A percentile compares a stretch with the other conserved stretches of the same genome.
These are phyloP conservation scores for Leucoagaricus sp. DNA, from an alignment of 1,284 basidiomycete genomes.

Conservation along the genomic window DNA sequence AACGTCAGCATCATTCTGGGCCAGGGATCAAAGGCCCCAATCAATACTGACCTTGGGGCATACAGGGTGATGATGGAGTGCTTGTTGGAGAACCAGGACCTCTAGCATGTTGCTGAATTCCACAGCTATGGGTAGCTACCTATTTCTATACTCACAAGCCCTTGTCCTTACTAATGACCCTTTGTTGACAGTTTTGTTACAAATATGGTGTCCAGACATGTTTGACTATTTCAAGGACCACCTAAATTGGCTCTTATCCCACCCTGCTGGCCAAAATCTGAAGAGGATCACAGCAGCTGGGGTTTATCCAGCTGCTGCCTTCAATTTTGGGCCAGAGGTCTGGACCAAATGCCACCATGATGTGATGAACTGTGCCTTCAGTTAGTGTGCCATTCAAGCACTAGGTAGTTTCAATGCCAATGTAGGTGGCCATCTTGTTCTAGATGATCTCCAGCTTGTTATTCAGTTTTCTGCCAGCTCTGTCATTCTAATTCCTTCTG, in stretches of 20 bases:
- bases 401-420: conserved; percentile 17
- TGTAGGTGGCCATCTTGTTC: conserved; percentile 18
- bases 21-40: background rate
- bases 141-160: background rate
- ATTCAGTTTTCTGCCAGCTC: conserved; percentile 21
- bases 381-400: conserved; percentile 18
- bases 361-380: conserved; percentile 10
- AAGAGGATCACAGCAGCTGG: background rate
- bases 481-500: conserved; percentile 20
- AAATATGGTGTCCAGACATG: background rate
- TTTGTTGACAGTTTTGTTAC: background rate
- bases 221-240: background rate
- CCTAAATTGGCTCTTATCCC: background rate
- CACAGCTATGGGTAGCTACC: background rate
- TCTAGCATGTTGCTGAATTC: background rate
- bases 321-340: conserved; percentile 14
- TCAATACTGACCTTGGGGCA: background rate
- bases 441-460: conserved; percentile 17
- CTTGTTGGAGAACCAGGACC: background rate
- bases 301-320: background rate
- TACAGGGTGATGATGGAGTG: conserved; percentile 6
- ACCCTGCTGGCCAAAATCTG: background rate
- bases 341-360: conserved; percentile 5
- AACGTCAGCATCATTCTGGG: background rate
- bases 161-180: background rate